Evolutionary conservation across 1,284 basidiomycete species (phyloP).

Genomic region (Heterobasidion irregulare): DNA sequence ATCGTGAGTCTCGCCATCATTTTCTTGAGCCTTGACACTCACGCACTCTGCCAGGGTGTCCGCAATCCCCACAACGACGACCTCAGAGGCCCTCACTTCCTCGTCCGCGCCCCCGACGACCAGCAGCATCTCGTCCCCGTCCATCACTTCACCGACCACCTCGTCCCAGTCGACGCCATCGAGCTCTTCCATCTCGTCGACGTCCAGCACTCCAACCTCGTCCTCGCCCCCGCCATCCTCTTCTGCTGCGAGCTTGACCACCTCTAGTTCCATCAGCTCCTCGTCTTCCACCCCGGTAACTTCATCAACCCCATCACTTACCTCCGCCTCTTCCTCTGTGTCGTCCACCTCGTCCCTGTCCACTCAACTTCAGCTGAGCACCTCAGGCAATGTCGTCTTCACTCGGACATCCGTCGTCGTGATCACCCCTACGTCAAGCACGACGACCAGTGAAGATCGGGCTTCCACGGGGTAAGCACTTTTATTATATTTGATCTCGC

Average conservation of each 20-base stretch:
- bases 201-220: not conserved
- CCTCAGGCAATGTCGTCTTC: not conserved
- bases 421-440: not conserved
- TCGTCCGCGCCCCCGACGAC: not conserved
- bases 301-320: not conserved
- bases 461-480: not conserved
- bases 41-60: too few species aligned
- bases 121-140: not conserved
- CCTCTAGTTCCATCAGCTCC: not conserved
- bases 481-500: not conserved
- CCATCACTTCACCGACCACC: not conserved
- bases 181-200: not conserved
- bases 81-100: conserved; percentile 1
- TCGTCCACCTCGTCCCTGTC: conserved; percentile 7
- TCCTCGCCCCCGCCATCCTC: not conserved
- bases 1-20: too few species aligned
- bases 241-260: not conserved
- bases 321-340: conserved; percentile 7
- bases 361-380: not conserved
- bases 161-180: not conserved
- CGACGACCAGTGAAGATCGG: not conserved
- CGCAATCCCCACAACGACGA: too few species aligned
- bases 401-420: not conserved
- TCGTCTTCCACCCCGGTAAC: not conserved
- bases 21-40: too few species aligned